Evolutionary conservation across 1,139 yeast species (phyloP), one percentile per base, ranked within the genome.

Genomic region (Pichia sp.): DNA sequence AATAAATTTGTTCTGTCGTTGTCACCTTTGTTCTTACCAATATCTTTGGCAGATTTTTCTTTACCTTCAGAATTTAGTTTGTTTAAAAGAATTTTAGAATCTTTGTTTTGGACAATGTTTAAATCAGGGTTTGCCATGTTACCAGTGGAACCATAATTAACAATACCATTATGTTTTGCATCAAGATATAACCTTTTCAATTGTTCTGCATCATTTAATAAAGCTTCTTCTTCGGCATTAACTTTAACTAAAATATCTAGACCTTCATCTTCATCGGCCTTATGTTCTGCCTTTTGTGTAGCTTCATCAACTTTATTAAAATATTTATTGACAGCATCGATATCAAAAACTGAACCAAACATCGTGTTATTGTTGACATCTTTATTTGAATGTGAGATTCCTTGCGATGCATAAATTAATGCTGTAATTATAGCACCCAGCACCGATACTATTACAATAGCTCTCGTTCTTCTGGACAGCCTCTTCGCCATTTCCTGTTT

Each of bases 1-100:
- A 62, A 49, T 22, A 67, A 66, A 13, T 62, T 55, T 2, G 62
- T 51, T 49, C 67, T 56, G 49, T 64, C 67, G 31, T 58, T 59
- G 5, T 58, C 60, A 8, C 18, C 33, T 33, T 28, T 27, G 31
- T 45, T 47, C 18, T 36, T 36, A 18, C 41, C 25, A 5, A 25
- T 28, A 19, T 34, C 46, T 11, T 34, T 45, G 0, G 47, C 38
- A 27, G 41, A 25, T 22, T 29, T 22, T 18, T 41, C 45, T 25
- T 42, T 36, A 19, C 29, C 16, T 27, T n/a, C 30, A n/a, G 18
- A 5, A 18, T 38, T 34, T 1, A 36, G 11, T 13, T 18, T 28
- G 11, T 42, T 34, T 34, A 28, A 29, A 34, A 22, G 19, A 14
- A 33, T 16, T 11, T 45, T 27, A 16, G 44, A 18, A 30, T 49